Evolutionary conservation across 306 rosid genomes (phyloP).

Genomic region (Vigna reflexopilosa): DNA sequence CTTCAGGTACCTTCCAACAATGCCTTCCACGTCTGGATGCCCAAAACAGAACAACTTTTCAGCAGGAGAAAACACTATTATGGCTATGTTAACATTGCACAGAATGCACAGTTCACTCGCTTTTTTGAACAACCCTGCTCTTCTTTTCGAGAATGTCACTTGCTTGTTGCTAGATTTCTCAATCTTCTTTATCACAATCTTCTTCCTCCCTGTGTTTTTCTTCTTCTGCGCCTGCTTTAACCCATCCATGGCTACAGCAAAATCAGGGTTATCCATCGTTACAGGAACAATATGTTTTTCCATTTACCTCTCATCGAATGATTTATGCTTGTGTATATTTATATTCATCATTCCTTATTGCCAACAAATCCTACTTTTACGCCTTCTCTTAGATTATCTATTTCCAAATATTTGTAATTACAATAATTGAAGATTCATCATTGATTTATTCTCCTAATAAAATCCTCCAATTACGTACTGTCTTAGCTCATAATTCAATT

Average conservation of each 20-base stretch:
- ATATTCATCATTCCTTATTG: no score
- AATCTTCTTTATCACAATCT: constrained; percentile 61
- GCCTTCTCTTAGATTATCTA: no score
- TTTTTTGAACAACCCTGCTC: constrained; percentile 61
- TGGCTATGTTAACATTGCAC: constrained; percentile 52
- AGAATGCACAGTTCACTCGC: constrained; percentile 62
- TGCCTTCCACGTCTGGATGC: constrained; percentile 45
- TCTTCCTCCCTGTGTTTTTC: constrained; percentile 56
- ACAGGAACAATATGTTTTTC: no score
- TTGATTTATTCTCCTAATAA: background rate
- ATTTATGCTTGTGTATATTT: no score
- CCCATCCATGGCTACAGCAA: background rate
- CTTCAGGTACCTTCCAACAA: constrained; percentile 43
- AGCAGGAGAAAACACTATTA: constrained; percentile 57
- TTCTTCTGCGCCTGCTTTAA: constrained; percentile 20
- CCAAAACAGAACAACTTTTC: constrained; percentile 55
- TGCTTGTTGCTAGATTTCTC: constrained; percentile 51
- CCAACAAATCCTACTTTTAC: no score
- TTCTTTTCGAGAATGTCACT: constrained; percentile 64
- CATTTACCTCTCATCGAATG: no score
- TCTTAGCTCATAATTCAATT: constrained; percentile 39
- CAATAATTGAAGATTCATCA: no score
- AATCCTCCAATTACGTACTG: constrained; percentile 32
- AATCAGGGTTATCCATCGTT: no score
- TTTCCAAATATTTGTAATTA: no score